phyloP scores from a whole-genome alignment of 352 stramenopile species.

The Blastocystis hominis region DNA sequence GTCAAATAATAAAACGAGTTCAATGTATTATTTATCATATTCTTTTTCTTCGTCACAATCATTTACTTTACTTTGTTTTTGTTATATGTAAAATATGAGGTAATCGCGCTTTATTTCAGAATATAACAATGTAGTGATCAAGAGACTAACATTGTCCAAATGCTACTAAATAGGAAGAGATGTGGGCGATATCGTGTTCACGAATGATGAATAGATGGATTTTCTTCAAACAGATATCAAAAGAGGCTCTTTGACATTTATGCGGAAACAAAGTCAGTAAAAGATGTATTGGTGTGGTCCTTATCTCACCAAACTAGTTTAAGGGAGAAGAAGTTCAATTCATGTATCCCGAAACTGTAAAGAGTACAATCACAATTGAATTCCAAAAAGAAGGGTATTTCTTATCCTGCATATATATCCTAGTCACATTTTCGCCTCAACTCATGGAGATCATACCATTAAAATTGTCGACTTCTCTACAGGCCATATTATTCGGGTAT shows the following conservation, averaged over 20 bases:
- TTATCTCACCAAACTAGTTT: neutral
- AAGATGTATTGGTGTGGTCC: neutral
- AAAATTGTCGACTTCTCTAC: conserved; percentile 90
- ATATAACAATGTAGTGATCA: neutral
- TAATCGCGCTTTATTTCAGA: neutral
- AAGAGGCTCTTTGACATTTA: neutral
- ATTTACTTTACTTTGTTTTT: neutral
- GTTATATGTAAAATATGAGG: conserved; percentile 2
- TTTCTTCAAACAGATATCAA: neutral
- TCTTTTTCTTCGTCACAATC: neutral
- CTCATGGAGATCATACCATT: conserved; percentile 93
- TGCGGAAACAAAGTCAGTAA: conserved; percentile 27
- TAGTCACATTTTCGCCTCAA: conserved; percentile 79
- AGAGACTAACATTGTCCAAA: neutral
- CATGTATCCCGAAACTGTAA: conserved; percentile 36
- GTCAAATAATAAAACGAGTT: too few species aligned
- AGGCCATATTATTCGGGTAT: conserved; percentile 71
- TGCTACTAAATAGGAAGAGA: neutral
- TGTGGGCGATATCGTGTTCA: neutral
- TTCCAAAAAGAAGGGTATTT: conserved; percentile 34
- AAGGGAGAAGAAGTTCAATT: conserved; percentile 13
- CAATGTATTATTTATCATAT: neutral
- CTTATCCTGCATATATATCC: neutral
- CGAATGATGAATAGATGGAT: neutral
- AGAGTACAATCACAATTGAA: conserved; percentile 30